Conservation (phyloP, 2,329 filamentous ascomycete species). For the Cercospora berteroae region DNA sequence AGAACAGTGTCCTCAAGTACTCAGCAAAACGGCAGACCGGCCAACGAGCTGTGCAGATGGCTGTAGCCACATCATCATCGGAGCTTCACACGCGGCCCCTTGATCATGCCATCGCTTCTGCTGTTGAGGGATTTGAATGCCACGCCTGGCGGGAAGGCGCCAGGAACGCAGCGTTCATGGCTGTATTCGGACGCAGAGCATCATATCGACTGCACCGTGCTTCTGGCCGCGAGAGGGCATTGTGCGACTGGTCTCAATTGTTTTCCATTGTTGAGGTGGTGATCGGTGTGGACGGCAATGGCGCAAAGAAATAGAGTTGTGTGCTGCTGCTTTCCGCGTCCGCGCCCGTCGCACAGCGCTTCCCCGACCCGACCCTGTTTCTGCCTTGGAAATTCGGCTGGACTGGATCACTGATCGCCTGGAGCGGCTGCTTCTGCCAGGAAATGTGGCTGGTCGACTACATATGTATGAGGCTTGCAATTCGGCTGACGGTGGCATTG, state of each 20-base stretch:
- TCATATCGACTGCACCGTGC: background rate
- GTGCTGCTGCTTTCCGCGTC: background rate
- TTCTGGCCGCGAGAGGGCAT: background rate
- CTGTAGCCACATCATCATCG: background rate
- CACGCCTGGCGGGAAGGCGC: background rate
- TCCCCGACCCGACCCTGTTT: background rate
- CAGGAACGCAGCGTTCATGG: background rate
- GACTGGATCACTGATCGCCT: background rate
- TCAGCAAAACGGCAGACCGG: background rate
- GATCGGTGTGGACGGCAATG: background rate
- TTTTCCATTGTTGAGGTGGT: background rate
- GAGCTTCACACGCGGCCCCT: background rate
- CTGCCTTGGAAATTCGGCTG: background rate
- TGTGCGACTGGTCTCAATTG: background rate
- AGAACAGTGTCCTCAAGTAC: background rate
- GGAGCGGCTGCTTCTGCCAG: background rate
- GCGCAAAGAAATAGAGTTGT: background rate
- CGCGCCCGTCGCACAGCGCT: background rate
- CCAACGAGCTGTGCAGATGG: background rate
- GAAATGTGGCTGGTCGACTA: background rate
- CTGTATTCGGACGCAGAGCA: background rate
- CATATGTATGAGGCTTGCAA: background rate
- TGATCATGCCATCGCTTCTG: background rate
- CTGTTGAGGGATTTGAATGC: background rate
- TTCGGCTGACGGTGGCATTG: background rate